A percentile compares a stretch with the other conserved stretches of the same genome.
phyloP scores from a whole-genome alignment of 2,329 filamentous ascomycete species.

The Epichloe aotearoae region DNA sequence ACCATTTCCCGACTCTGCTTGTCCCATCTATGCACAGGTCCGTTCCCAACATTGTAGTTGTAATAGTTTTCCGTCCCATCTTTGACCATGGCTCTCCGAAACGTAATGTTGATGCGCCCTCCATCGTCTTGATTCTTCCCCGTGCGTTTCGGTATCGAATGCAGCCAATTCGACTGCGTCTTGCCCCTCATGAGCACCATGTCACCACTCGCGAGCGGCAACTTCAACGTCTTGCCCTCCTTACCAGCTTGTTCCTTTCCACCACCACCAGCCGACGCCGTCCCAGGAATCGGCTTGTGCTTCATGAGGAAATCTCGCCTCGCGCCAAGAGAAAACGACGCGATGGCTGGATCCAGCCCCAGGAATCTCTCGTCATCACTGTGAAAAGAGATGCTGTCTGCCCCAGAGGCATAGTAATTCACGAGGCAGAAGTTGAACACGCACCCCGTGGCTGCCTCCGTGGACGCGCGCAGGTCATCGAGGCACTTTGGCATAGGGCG shows the following conservation, averaged over 20 bases:
- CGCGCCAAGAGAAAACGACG: constrained; percentile 61
- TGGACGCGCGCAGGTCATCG: constrained; percentile 45
- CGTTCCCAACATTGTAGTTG: constrained; percentile 65
- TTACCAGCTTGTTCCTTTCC: constrained; percentile 7
- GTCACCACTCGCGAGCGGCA: constrained; percentile 51
- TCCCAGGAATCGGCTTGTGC: constrained; percentile 47
- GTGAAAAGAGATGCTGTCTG: constrained; percentile 68
- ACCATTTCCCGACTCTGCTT: constrained; percentile 35
- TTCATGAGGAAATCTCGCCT: constrained; percentile 66
- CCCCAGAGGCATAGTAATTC: constrained; percentile 69
- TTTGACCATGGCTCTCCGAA: constrained; percentile 55
- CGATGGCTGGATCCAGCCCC: constrained; percentile 55
- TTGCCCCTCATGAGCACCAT: constrained; percentile 67
- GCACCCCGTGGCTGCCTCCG: constrained; percentile 53
- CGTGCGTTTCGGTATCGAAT: constrained; percentile 63
- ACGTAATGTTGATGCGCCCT: constrained; percentile 65
- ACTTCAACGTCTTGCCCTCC: constrained; percentile 29
- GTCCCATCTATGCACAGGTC: constrained; percentile 58
- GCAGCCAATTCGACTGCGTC: constrained; percentile 67
- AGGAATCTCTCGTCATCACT: constrained; percentile 72
- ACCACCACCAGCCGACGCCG: constrained; percentile 12
- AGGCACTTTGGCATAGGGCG: constrained; percentile 61
- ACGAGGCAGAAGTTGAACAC: constrained; percentile 69
- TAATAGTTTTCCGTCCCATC: constrained; percentile 74
- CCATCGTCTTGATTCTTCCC: constrained; percentile 49